Evolutionary conservation across 495 filamentous ascomycete species (phyloP).

Genomic region (Lepraria neglecta): DNA sequence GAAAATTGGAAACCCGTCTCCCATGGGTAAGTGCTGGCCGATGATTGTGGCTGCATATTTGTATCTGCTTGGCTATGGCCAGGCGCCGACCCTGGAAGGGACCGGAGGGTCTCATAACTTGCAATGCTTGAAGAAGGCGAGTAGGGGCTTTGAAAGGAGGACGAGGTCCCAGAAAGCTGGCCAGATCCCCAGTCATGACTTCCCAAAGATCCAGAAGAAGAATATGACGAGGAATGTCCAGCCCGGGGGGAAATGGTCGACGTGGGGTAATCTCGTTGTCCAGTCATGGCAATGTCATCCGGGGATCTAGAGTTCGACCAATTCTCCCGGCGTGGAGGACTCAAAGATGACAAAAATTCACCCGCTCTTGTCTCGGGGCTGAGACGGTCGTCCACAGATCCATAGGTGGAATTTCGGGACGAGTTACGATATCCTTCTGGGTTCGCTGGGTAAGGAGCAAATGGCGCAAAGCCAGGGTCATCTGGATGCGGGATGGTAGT

Average conservation of each 20-base stretch:
- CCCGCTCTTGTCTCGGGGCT: constrained; percentile 6
- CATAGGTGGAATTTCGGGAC: constrained; percentile 9
- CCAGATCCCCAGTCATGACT: neutral
- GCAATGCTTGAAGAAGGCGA: neutral
- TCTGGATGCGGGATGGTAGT: constrained; percentile 12
- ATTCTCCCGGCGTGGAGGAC: constrained; percentile 11
- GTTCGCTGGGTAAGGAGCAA: constrained; percentile 12
- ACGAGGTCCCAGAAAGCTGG: constrained; percentile 1
- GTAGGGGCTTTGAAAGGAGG: constrained; percentile 15
- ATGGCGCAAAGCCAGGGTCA: constrained; percentile 14
- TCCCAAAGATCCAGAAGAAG: constrained; percentile 6
- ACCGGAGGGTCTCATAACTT: neutral
- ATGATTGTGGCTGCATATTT: constrained; percentile 5
- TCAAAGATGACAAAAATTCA: constrained; percentile 11
- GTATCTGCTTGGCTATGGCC: constrained; percentile 11
- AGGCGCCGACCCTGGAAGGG: constrained; percentile 5
- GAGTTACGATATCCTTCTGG: constrained; percentile 2
- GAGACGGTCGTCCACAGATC: constrained; percentile 10
- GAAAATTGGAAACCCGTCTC: constrained; percentile 15
- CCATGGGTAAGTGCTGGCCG: constrained; percentile 13
- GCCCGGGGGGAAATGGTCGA: constrained; percentile 3
- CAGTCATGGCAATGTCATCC: constrained; percentile 2
- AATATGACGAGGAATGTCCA: neutral
- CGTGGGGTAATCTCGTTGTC: constrained; percentile 1
- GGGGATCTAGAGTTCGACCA: constrained; percentile 2